Percentiles rank a stretch among this genome's conserved stretches.
Conservation (phyloP, 768 basidiomycete species). For the Tubosaeta brunneosetosa region DNA sequence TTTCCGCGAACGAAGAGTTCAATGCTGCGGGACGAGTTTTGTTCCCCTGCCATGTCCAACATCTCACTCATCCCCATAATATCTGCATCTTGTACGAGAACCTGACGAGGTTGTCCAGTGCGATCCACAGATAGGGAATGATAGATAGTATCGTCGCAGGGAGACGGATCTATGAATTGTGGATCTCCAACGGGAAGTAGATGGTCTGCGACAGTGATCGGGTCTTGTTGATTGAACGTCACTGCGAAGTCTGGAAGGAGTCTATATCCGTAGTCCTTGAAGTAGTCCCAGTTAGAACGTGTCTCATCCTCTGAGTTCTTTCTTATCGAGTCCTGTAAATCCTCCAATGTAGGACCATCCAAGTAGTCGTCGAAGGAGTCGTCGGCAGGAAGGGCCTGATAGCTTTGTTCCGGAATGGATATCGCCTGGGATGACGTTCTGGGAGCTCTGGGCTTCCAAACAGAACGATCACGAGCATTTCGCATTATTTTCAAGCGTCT, state of each 20-base stretch:
- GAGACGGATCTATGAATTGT: background rate
- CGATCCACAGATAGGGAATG: background rate
- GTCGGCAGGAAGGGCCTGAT: background rate
- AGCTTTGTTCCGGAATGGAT: background rate
- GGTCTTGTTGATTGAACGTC: slow-evolving; percentile 2
- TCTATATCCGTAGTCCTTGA: slow-evolving; percentile 5
- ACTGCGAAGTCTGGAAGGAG: slow-evolving; percentile 1
- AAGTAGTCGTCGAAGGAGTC: slow-evolving; percentile 1
- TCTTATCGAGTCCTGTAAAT: background rate
- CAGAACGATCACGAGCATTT: background rate
- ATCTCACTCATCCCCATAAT: slow-evolving; percentile 5
- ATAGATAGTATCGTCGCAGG: background rate
- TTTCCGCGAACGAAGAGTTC: slow-evolving; percentile 1
- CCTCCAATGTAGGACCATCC: slow-evolving; percentile 1
- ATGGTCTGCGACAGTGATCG: background rate
- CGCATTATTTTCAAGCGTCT: background rate
- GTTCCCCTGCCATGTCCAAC: background rate
- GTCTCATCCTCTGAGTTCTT: background rate
- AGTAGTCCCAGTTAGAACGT: slow-evolving; percentile 2
- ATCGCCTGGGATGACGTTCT: background rate
- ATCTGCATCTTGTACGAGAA: background rate
- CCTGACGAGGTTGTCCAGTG: background rate
- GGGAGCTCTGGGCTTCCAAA: background rate
- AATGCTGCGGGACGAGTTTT: background rate
- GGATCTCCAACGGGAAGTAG: slow-evolving; percentile 1